Base-by-base conservation (phyloP, 2,329 filamentous ascomycete species). In the Diplodia seriata region DNA sequence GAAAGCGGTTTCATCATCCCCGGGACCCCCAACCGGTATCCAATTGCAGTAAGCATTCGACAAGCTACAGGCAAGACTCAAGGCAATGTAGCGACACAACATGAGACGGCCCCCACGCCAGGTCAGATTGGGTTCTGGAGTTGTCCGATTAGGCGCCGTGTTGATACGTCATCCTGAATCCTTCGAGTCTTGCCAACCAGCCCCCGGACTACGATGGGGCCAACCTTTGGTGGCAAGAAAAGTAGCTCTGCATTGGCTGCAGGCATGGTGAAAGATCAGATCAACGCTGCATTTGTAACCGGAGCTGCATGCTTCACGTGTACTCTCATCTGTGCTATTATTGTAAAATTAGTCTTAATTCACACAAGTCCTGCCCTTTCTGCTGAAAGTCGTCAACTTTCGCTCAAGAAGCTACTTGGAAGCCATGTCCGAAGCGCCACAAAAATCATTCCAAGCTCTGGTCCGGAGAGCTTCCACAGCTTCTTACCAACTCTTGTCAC, bases 51-150 rank as follows among this genome's bases (percentile, higher is more conserved):
- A 1, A 53, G 26, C 50, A 15, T 8, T 31, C 23, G 26, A 26
- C 50, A 15, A 9, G 14, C 15, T 26, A 9, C 23, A 29, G 9
- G 50, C 50, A 3, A 14, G 23, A 9, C 9, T 29, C 14, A 53
- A 53, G 50, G 15, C 23, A 18, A 2, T 18, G 26, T 29, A 20
- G n/a, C 31, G 36, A 8, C 33, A 23, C 33, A 15, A 26, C 33
- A 36, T 20, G 51, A 40, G 36, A 43, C 33, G 18, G 54, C 54
- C 54, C 54, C 54, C 54, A 57, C 36, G 54, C 31, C 20, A 57
- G 26, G 31, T 7, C 6, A 23, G 18, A 18, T 5, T 12, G n/a
- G 29, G 33, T 57, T 33, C 2, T 23, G 54, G 33, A 40, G n/a
- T 40, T 23, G 54, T 26, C n/a, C 14, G 26, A 29, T 29, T 53